phyloP scores from a whole-genome alignment of 441 rosid species.

The Kokia cookei region DNA sequence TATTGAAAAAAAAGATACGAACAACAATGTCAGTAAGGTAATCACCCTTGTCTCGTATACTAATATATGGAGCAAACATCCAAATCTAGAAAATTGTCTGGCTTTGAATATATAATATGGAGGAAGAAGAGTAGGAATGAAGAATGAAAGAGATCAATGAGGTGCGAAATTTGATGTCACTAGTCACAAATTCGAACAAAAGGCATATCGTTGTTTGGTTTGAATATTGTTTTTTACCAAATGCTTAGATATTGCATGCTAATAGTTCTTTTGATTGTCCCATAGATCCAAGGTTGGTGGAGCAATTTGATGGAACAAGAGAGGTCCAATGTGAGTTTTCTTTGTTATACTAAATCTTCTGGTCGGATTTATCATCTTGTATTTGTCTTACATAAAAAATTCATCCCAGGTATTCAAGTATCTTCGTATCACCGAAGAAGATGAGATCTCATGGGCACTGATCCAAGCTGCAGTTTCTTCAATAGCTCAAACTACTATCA shows the following conservation, averaged over 20 bases:
- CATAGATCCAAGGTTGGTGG: conserved; percentile 90
- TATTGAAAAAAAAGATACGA: background rate
- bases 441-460: conserved; percentile 59
- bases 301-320: conserved; percentile 50
- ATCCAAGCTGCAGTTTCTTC: conserved; percentile 68
- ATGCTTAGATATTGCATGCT: conserved; percentile 2
- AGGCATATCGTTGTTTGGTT: background rate
- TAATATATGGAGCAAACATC: background rate
- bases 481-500: conserved; percentile 69
- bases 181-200: background rate
- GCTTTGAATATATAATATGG: background rate
- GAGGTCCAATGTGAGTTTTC: conserved; percentile 59
- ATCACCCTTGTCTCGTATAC: background rate
- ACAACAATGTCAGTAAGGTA: background rate
- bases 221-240: background rate
- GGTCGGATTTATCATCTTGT: background rate
- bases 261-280: conserved; percentile 9
- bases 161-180: background rate
- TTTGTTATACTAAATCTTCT: background rate
- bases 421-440: conserved; percentile 49
- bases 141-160: background rate
- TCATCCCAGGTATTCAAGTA: conserved; percentile 55
- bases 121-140: background rate
- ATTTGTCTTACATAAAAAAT: background rate
- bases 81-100: background rate